Percentiles rank a stretch among this genome's conserved stretches.
Evolutionary conservation across 1,284 basidiomycete species (phyloP).

Genomic region (Schizophyllum amplum): DNA sequence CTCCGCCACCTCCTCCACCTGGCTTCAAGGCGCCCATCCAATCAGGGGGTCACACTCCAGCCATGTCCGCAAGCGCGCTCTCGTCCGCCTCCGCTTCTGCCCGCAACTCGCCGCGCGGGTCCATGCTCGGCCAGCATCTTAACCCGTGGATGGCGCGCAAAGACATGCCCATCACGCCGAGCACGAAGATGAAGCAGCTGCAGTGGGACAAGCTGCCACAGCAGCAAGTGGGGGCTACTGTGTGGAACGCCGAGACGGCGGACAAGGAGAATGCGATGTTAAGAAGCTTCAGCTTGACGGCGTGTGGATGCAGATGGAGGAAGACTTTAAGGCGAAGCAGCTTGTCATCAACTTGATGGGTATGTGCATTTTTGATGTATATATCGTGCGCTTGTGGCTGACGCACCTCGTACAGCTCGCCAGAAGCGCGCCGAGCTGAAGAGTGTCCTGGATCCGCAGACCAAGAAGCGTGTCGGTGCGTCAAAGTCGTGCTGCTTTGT

Average conservation of each 20-base stretch:
- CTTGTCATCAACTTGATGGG: conserved; percentile 79
- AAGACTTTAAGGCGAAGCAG: conserved; percentile 97
- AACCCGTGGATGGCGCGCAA: conserved; percentile 64
- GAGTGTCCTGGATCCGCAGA: conserved; percentile 86
- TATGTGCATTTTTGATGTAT: conserved; percentile 25
- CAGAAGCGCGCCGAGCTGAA: conserved; percentile 81
- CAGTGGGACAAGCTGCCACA: conserved; percentile 98
- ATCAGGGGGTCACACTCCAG: conserved; percentile 14
- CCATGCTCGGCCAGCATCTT: conserved; percentile 53
- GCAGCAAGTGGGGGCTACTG: conserved; percentile 73
- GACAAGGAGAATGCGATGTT: conserved; percentile 72
- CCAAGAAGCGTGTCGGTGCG: conserved; percentile 85
- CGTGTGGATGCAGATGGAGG: conserved; percentile 95
- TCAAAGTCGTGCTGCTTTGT: conserved; percentile 8
- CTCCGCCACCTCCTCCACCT: conserved; percentile 32
- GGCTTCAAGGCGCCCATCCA: conserved; percentile 12
- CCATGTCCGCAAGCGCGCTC: conserved; percentile 39
- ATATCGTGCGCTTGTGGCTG: neutral
- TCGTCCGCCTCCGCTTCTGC: conserved; percentile 38
- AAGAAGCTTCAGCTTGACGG: conserved; percentile 77
- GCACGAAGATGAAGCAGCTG: conserved; percentile 93
- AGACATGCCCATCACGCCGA: conserved; percentile 79
- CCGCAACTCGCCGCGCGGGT: conserved; percentile 46
- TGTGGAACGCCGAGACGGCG: conserved; percentile 72
- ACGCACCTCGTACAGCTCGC: conserved; percentile 38